Evolutionary conservation across 164 flowering plant species (phyloP).

Genomic region (Nymphaea thermarum): DNA sequence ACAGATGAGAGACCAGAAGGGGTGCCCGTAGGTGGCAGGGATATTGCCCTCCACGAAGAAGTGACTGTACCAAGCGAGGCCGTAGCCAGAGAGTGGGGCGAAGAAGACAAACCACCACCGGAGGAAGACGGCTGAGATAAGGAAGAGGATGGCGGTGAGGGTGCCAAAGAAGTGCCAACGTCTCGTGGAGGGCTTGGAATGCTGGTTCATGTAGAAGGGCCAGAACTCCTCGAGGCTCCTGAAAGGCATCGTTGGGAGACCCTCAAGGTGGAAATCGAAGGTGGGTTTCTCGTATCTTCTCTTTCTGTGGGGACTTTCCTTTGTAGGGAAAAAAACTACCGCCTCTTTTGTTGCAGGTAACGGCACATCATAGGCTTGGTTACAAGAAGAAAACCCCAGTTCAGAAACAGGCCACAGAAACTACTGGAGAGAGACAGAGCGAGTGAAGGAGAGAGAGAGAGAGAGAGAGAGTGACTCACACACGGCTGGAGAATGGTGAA

Average conservation of each 20-base stretch:
- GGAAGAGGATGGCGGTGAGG: conserved; percentile 26
- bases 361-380: not conserved
- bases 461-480: not conserved
- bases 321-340: not conserved
- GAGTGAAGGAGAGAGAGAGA: not conserved
- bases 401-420: not conserved
- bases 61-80: conserved; percentile 94
- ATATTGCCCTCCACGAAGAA: conserved; percentile 80
- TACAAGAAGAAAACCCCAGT: not conserved
- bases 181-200: conserved; percentile 78
- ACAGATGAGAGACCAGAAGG: conserved; percentile 77
- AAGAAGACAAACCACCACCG: conserved; percentile 58
- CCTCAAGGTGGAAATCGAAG: not conserved
- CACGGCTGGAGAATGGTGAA: not conserved
- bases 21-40: conserved; percentile 84
- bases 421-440: not conserved
- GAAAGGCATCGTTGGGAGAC: conserved; percentile 41
- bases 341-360: not conserved
- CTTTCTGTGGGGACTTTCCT: not conserved
- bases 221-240: conserved; percentile 89
- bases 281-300: not conserved
- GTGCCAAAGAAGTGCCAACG: conserved; percentile 89
- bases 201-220: conserved; percentile 81
- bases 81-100: conserved; percentile 63
- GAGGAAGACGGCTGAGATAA: conserved; percentile 38